Evolutionary conservation across 2,329 filamentous ascomycete species (phyloP), one percentile per base, ranked within the genome.

Genomic region (Trichoderma sp.): DNA sequence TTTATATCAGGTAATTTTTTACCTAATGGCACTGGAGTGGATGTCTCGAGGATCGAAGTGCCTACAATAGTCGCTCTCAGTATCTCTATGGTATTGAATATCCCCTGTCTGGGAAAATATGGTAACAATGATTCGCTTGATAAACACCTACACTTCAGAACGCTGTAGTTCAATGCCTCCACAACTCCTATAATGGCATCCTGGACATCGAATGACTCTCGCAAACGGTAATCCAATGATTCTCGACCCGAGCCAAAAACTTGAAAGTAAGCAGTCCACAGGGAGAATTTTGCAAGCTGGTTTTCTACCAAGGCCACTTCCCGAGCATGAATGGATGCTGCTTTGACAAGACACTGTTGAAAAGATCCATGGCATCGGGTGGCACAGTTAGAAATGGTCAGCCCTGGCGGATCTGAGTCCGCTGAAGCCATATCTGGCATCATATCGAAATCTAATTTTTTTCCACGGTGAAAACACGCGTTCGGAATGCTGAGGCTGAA

Each of bases 391-490:
- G 45, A 21, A 21, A 53, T 53, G 9, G 3, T 6, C n/a, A 21
- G 2, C n/a, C 1, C 3, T 53, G n/a, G 4, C 11, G 9, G 9
- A 1, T 12, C n/a, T n/a, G 8, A 1, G 4, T 21, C n/a, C 3
- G 9, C 3, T 12, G 45, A 53, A 53, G 45, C 9, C n/a, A 21
- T 53, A 12, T 50, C 18, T 11, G 45, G 8, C 18, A 4, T 21
- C 3, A 21, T 11, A 11, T 21, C 2, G n/a, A 11, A 0, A n/a
- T 50, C 8, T 1, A 11, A 8, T 4, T 21, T 4, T 4, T 53
- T 53, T 4, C n/a, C n/a, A 21, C 21, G 1, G n/a, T 21, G 8
- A 50, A 8, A 5, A n/a, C 0, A 1, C 45, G 45, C 18, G n/a
- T 50, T 11, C 0, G 4, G 45, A 21, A 8, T n/a, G 45, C 45